A percentile compares a stretch with the other conserved stretches of the same genome.
These are phyloP conservation scores for Termitomyces sp. DNA, from an alignment of 768 basidiomycete species.

Conservation along the genomic window DNA sequence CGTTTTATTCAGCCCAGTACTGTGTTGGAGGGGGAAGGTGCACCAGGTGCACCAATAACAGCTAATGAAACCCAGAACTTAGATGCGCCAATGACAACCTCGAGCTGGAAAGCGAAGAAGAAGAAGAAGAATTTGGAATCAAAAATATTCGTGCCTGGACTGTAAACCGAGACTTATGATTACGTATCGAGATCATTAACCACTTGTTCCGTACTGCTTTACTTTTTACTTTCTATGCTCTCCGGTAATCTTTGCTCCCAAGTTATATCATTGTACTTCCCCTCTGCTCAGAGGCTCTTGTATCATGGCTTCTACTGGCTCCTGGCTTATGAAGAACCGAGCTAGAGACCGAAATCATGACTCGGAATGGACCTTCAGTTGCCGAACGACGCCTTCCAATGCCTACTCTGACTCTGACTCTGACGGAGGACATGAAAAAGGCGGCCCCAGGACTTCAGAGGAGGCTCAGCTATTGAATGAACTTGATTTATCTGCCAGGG, in stretches of 20 bases:
- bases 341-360: background rate
- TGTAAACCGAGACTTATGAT: background rate
- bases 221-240: background rate
- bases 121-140: no score
- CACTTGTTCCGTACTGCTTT: background rate
- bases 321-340: background rate
- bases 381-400: slow-evolving; percentile 19
- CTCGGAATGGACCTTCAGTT: slow-evolving; percentile 34
- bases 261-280: background rate
- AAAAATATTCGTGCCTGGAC: no score
- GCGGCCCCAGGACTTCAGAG: slow-evolving; percentile 18
- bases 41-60: no score
- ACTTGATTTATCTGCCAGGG: slow-evolving; percentile 54
- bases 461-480: slow-evolving; percentile 34
- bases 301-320: background rate
- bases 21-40: background rate
- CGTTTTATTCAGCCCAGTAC: background rate
- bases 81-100: no score
- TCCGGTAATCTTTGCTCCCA: background rate
- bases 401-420: slow-evolving; percentile 20
- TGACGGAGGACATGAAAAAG: slow-evolving; percentile 14
- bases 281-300: background rate
- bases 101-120: no score
- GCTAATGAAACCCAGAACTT: no score
- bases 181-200: background rate